phyloP scores from a whole-genome alignment of 2,329 filamentous ascomycete genomes.

The Arachnomyces sp. region DNA sequence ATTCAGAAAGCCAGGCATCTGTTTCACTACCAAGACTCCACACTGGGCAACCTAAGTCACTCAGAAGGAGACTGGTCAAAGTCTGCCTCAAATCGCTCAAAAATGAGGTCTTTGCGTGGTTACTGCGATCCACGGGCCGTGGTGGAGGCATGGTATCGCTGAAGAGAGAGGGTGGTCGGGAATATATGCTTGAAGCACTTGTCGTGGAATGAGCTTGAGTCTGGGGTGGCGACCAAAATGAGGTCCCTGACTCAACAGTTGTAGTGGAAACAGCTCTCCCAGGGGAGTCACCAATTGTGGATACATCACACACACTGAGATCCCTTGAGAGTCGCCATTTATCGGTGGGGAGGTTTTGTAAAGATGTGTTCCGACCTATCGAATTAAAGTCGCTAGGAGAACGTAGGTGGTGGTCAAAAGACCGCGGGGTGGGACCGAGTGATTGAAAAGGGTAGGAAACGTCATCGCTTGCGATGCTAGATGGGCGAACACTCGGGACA shows the following conservation, averaged over 20 bases:
- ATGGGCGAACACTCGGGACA: constrained; percentile 29
- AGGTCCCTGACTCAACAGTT: constrained; percentile 65
- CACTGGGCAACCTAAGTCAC: constrained; percentile 78
- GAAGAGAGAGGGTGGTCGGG: constrained; percentile 32
- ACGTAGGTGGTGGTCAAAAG: constrained; percentile 23
- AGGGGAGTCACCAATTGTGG: constrained; percentile 51
- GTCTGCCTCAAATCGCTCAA: constrained; percentile 68
- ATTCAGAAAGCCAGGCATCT: constrained; percentile 67
- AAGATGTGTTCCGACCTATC: constrained; percentile 51
- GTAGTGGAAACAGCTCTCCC: constrained; percentile 58
- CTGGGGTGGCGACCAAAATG: constrained; percentile 85
- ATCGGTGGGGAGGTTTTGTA: constrained; percentile 61
- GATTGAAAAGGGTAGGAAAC: constrained; percentile 22
- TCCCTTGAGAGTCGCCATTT: constrained; percentile 53
- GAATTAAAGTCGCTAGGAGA: constrained; percentile 28
- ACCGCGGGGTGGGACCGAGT: constrained; percentile 20
- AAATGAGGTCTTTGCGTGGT: constrained; percentile 69
- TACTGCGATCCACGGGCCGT: constrained; percentile 28
- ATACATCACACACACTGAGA: constrained; percentile 53
- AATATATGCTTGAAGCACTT: constrained; percentile 50
- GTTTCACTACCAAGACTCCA: constrained; percentile 89
- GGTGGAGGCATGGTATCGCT: constrained; percentile 28
- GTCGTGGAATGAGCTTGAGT: constrained; percentile 57
- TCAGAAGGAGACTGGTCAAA: constrained; percentile 74
- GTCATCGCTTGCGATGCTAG: constrained; percentile 39